phyloP scores from a whole-genome alignment of 768 basidiomycete genomes.

The Phlegmacium glaucopus region DNA sequence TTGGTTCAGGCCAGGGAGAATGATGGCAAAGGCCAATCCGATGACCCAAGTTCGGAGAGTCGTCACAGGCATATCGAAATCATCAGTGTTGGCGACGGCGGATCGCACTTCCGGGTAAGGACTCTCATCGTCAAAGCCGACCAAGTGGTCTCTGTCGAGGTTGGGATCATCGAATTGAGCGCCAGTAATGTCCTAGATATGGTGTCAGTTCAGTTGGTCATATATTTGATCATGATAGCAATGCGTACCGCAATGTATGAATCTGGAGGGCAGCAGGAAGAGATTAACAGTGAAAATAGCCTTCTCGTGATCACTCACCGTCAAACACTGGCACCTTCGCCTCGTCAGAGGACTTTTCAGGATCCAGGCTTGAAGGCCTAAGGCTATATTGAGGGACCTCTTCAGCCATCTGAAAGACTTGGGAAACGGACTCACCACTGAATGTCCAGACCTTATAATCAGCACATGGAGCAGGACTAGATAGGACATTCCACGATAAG shows the following conservation, averaged over 20 bases:
- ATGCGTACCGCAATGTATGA: constrained; percentile 27
- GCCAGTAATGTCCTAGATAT: constrained; percentile 27
- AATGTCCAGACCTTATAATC: constrained; percentile 15
- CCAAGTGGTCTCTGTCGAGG: constrained; percentile 35
- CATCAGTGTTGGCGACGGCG: constrained; percentile 64
- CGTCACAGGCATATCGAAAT: constrained; percentile 52
- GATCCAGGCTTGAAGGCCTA: too few species aligned
- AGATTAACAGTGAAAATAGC: background rate
- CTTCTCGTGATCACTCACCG: constrained; percentile 16
- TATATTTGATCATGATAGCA: background rate
- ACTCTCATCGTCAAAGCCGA: constrained; percentile 58
- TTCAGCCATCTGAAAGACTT: constrained; percentile 20
- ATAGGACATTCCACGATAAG: constrained; percentile 16
- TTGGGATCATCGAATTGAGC: constrained; percentile 44
- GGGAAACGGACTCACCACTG: constrained; percentile 11
- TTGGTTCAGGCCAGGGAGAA: constrained; percentile 55
- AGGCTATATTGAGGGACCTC: constrained; percentile 20
- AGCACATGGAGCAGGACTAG: constrained; percentile 9
- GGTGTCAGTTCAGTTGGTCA: background rate
- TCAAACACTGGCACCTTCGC: constrained; percentile 16
- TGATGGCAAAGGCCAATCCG: constrained; percentile 48
- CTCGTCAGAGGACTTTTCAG: constrained; percentile 14
- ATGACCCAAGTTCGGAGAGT: constrained; percentile 52
- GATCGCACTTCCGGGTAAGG: constrained; percentile 77
- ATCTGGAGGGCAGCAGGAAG: constrained; percentile 13